Base-by-base conservation (phyloP, 768 basidiomycete species). In the Lactifluus pinguis region DNA sequence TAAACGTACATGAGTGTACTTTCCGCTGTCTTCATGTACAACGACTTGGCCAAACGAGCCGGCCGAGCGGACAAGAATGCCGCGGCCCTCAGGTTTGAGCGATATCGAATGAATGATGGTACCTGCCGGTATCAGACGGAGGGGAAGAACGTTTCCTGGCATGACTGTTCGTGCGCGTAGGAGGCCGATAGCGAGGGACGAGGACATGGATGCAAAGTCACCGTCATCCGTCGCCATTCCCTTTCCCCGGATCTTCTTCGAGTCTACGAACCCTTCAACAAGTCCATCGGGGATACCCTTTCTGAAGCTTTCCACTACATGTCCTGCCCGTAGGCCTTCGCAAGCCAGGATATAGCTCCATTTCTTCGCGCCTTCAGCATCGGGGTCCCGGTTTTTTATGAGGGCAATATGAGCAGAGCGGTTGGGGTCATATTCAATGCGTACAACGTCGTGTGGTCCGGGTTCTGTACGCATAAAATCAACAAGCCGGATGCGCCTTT, bases 341-440 rank as follows among this genome's bases (percentile, higher is more conserved):
- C 90, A 86, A 2, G 97, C 94, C 49, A 98, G 76, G 68, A 99
- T 94, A 71, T 99, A 99, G 69, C 84, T 88, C 85, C 88, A 95
- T 67, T 76, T 79, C 62, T 80, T 76, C 61, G 60, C 72, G 1
- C 83, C 87, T 62, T 79, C 76, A 36, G 81, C 77, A 9, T 70
- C 70, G 4, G 78, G 71, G 65, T 84, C 76, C 53, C 85, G 77
- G 69, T 83, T 86, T 69, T 79, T 79, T 69, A 98, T 70, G 61
- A 99, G 80, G 2, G 97, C 95, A 69, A 99, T 95, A 72, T 99
- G 97, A 7, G 91, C 92, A 39, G 86, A 89, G 48, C 97, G 81
- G 4, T 89, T 89, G 0, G 97, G 97, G 76, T 98, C 97, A 69
- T 95, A 99, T 75, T 98, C 97, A 66, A 99, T 91, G 50, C 97